phyloP scores from a whole-genome alignment of 192 early-diverging fungal genomes.

The Backusella australiensis region DNA sequence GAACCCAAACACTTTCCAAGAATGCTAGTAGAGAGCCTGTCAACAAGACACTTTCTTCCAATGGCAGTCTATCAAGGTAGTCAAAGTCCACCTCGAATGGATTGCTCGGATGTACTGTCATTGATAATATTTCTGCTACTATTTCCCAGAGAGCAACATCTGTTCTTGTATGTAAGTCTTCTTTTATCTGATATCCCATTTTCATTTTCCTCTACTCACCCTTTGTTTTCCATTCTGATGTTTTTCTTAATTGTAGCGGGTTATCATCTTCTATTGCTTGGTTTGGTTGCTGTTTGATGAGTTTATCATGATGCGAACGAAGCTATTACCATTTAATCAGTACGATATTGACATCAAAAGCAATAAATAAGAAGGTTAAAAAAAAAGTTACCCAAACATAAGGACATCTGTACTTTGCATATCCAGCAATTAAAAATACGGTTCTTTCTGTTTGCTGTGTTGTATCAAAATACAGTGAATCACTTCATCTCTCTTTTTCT shows the following conservation, averaged over 20 bases:
- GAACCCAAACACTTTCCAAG: constrained; percentile 8
- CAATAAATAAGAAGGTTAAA: neutral
- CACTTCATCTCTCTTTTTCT: neutral
- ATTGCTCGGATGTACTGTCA: neutral
- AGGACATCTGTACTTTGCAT: constrained; percentile 12
- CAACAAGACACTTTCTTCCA: neutral
- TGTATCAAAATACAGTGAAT: neutral
- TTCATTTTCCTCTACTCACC: neutral
- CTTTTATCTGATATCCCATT: neutral
- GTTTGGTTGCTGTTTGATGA: constrained; percentile 1
- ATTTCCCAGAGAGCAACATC: constrained; percentile 14
- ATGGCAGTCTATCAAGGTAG: neutral
- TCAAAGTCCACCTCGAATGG: constrained; percentile 7
- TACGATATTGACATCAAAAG: neutral
- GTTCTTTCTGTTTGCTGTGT: neutral
- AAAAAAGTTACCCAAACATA: constrained; percentile 8
- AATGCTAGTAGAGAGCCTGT: neutral
- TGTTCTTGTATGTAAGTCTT: neutral
- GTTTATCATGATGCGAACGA: neutral
- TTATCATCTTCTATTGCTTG: constrained; percentile 5
- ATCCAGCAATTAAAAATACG: constrained; percentile 10
- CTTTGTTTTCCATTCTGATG: constrained; percentile 4
- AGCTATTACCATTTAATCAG: neutral
- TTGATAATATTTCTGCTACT: constrained; percentile 8
- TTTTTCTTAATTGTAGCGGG: neutral